These are phyloP conservation scores for Trichophyton benhamiae DNA, from an alignment of 2,329 filamentous ascomycete species.

Conservation along the genomic window DNA sequence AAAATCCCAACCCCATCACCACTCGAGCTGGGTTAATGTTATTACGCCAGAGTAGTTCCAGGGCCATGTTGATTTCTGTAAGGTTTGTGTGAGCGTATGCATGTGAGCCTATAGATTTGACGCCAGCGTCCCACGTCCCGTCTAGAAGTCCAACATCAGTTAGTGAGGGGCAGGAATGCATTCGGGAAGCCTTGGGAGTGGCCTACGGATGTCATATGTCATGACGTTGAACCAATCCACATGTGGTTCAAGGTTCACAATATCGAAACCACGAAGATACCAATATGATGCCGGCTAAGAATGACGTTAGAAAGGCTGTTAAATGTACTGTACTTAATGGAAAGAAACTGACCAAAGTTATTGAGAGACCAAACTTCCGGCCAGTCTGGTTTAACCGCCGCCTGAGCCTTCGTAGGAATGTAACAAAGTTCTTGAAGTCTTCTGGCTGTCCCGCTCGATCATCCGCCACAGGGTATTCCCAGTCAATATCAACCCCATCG, in stretches of 20 bases:
- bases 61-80: slow-evolving; percentile 21
- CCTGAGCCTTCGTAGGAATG: slow-evolving; percentile 14
- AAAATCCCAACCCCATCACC: slow-evolving; percentile 21
- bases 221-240: slow-evolving; percentile 22
- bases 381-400: slow-evolving; percentile 10
- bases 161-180: background rate
- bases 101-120: slow-evolving; percentile 14
- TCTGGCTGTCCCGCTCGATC: slow-evolving; percentile 26
- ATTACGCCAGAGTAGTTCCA: slow-evolving; percentile 21
- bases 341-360: slow-evolving; percentile 11
- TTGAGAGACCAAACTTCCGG: slow-evolving; percentile 12
- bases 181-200: background rate
- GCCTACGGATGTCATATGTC: slow-evolving; percentile 20
- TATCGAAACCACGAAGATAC: slow-evolving; percentile 22
- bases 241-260: slow-evolving; percentile 9
- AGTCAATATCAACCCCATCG: slow-evolving; percentile 36
- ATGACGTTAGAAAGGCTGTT: background rate
- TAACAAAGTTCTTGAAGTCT: slow-evolving; percentile 26
- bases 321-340: background rate
- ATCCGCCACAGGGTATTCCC: slow-evolving; percentile 17
- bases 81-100: slow-evolving; percentile 23
- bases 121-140: slow-evolving; percentile 19
- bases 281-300: slow-evolving; percentile 19
- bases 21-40: slow-evolving; percentile 20
- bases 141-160: slow-evolving; percentile 6